These are phyloP conservation scores for Solanum sitiens DNA, from an alignment of 257 asterid genomes.

Conservation along the genomic window DNA sequence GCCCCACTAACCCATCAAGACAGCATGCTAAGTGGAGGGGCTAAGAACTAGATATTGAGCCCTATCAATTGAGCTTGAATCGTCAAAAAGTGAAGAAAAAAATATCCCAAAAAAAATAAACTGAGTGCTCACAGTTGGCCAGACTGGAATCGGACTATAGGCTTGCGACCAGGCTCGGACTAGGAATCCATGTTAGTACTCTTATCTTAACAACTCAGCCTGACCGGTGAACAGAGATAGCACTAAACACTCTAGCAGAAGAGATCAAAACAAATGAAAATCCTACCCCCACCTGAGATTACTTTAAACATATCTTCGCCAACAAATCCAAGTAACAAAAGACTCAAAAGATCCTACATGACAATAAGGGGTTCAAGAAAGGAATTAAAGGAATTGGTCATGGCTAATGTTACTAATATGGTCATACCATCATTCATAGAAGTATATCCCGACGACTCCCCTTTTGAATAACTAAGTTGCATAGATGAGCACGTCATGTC, in stretches of 20 bases:
- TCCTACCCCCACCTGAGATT: not conserved
- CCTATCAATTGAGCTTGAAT: not conserved
- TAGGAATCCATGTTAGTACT: not conserved
- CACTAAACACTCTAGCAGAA: not conserved
- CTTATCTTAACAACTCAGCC: not conserved
- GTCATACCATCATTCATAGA: constrained; percentile 26
- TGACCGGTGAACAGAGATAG: not conserved
- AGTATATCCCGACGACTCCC: constrained; percentile 9
- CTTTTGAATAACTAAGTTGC: not conserved
- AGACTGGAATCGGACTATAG: not conserved
- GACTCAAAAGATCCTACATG: not conserved
- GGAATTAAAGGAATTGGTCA: not conserved
- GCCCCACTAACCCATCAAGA: not conserved
- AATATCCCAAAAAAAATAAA: not conserved
- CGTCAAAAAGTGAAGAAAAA: not conserved
- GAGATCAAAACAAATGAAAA: not conserved
- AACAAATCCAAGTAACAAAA: not conserved
- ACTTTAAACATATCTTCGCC: not conserved
- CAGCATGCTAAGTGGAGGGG: not conserved
- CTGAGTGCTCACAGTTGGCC: not conserved
- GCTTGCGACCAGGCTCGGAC: not conserved
- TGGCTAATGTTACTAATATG: not conserved
- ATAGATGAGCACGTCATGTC: constrained; percentile 1
- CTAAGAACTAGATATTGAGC: not conserved
- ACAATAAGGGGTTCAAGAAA: not conserved